These are phyloP conservation scores for Tetracladium setigerum DNA, from an alignment of 495 filamentous ascomycete species.

Conservation along the genomic window DNA sequence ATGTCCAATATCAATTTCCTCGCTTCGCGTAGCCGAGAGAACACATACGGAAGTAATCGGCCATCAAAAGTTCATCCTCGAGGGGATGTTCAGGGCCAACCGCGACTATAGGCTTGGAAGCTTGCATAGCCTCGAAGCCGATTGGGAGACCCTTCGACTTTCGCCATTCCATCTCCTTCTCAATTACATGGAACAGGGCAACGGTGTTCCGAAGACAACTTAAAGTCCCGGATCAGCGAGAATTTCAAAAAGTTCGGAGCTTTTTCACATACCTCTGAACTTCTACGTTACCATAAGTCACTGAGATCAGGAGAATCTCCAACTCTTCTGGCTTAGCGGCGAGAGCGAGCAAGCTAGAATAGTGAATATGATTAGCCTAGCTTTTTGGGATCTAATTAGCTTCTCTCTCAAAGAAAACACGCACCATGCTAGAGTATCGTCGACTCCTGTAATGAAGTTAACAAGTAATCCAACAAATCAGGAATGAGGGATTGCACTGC, in stretches of 20 bases:
- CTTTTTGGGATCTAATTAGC: no score
- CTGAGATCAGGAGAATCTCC: slow-evolving; percentile 79
- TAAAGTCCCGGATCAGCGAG: slow-evolving; percentile 8
- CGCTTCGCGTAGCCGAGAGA: background rate
- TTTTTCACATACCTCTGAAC: slow-evolving; percentile 54
- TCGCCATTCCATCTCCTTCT: slow-evolving; percentile 84
- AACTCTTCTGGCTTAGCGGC: slow-evolving; percentile 77
- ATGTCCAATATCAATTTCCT: background rate
- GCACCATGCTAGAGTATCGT: slow-evolving; percentile 69
- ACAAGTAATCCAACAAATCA: slow-evolving; percentile 1
- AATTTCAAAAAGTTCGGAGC: background rate
- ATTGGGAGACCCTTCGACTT: slow-evolving; percentile 51
- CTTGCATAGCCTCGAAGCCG: slow-evolving; percentile 61
- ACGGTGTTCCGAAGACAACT: slow-evolving; percentile 88
- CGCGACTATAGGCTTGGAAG: slow-evolving; percentile 72
- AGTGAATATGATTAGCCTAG: no score
- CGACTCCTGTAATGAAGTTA: slow-evolving; percentile 52
- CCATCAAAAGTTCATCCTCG: slow-evolving; percentile 73
- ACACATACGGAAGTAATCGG: slow-evolving; percentile 82
- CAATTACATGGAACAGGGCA: slow-evolving; percentile 86
- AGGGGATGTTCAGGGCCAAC: slow-evolving; percentile 80
- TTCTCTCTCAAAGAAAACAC: slow-evolving; percentile 25
- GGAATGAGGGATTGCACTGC: background rate
- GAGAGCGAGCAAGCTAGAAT: slow-evolving; percentile 61
- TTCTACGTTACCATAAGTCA: slow-evolving; percentile 89